A percentile compares a stretch with the other conserved stretches of the same genome.
phyloP scores from a whole-genome alignment of 2,329 filamentous ascomycete species.

The Rugonectria rugulosa region DNA sequence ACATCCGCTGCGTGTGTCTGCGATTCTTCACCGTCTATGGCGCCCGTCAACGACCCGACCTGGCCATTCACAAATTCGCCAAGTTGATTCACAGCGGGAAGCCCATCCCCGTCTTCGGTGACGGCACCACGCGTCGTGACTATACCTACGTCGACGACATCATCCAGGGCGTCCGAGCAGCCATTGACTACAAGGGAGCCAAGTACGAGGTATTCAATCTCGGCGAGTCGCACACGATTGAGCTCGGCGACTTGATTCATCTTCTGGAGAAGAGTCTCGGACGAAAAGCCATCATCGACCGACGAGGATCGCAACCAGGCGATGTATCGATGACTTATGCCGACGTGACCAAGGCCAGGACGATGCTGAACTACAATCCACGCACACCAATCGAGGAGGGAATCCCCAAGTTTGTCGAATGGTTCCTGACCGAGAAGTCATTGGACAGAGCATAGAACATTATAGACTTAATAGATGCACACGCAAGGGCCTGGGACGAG shows the following conservation, averaged over 20 bases:
- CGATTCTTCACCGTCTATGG: conserved; percentile 40
- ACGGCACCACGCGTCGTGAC: conserved; percentile 34
- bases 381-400: conserved; percentile 28
- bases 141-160: conserved; percentile 38
- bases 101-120: conserved; percentile 35
- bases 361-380: conserved; percentile 30
- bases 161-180: conserved; percentile 31
- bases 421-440: too few species aligned
- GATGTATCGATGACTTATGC: conserved; percentile 35
- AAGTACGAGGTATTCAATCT: conserved; percentile 36
- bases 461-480: too few species aligned
- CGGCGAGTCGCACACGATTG: conserved; percentile 33
- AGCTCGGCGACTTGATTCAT: conserved; percentile 29
- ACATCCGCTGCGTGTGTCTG: conserved; percentile 33
- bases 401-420: conserved; percentile 30
- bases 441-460: too few species aligned
- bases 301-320: conserved; percentile 29
- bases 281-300: conserved; percentile 27
- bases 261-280: conserved; percentile 31
- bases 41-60: conserved; percentile 34
- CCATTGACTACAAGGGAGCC: conserved; percentile 28
- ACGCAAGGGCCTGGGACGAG: too few species aligned
- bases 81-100: conserved; percentile 31
- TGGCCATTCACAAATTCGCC: conserved; percentile 36
- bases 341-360: conserved; percentile 30